Evolutionary conservation across 345 rosid genomes (phyloP), one percentile per base, ranked within the genome.

Genomic region (Rhizophora apiculata): DNA sequence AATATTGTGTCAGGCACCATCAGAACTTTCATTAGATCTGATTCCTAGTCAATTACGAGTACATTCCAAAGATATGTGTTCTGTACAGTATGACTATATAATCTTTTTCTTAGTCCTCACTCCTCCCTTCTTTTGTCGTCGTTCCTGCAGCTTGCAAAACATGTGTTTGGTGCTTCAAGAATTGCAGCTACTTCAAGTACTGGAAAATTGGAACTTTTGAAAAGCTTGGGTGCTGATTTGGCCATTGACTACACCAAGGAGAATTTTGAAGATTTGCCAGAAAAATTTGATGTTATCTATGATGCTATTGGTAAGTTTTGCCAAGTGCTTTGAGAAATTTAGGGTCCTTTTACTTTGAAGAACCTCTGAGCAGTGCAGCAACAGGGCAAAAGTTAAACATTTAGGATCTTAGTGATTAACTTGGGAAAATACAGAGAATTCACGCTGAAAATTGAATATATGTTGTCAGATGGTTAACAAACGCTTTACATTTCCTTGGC

Each of bases 191-290:
- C 98, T 32, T 81, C 97, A 8, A 84, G 97, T 72, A 82, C 96
- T 16, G 84, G 83, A 69, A 91, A 94, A 74, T 68, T 94, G 36
- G 96, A 88, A 60, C 53, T 85, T 15, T 62, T 94, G 78, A 91
- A 62, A 83, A 91, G 90, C 77, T 76, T 91, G 75, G 97, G 97
- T 56, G 93, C 78, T 70, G 98, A 94, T 85, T 82, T 91, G 75
- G 93, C 88, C 6, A 86, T 94, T 79, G 96, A 94, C 79, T 94
- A 91, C 83, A 88, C 96, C 2, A 91, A 89, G 74, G 92, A 91
- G 65, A 88, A 88, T 60, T 74, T 94, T 3, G 93, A 94, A 74
- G 95, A 94, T 64, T 80, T 88, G 66, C 78, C 90, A 27, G 96
- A 94, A 62, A 94, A 87, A 32, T 91, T 79, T 54, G 96, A 94